Conservation (phyloP, 441 rosid genomes). For the Adansonia grandidieri region DNA sequence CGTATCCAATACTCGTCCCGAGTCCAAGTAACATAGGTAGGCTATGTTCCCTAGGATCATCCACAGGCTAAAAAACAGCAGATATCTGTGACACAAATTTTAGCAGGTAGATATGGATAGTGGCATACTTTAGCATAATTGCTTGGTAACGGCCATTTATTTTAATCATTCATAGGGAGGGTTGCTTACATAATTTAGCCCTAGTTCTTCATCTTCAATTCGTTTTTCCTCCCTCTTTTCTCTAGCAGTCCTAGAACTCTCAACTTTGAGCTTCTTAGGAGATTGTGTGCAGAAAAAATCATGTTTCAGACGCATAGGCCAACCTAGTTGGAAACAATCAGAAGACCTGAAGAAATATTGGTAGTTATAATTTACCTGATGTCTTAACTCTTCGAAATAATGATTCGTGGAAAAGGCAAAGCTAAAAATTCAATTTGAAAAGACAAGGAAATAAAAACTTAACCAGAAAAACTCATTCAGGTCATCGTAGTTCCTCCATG, state of each 20-base stretch:
- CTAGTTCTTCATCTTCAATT: slow-evolving; percentile 63
- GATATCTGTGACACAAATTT: slow-evolving; percentile 27
- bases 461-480: slow-evolving; percentile 95
- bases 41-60: slow-evolving; percentile 34
- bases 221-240: slow-evolving; percentile 47
- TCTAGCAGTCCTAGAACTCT: slow-evolving; percentile 35
- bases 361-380: slow-evolving; percentile 28
- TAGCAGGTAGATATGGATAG: neutral
- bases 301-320: slow-evolving; percentile 86
- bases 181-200: slow-evolving; percentile 49
- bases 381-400: slow-evolving; percentile 32
- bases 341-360: slow-evolving; percentile 68
- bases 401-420: slow-evolving; percentile 22
- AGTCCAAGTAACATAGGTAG: too few relatives aligned
- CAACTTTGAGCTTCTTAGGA: slow-evolving; percentile 37
- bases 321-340: slow-evolving; percentile 86
- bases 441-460: slow-evolving; percentile 26
- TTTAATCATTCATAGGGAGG: slow-evolving; percentile 20
- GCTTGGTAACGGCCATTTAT: neutral
- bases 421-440: slow-evolving; percentile 12
- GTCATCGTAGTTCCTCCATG: slow-evolving; percentile 99
- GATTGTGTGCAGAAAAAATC: slow-evolving; percentile 63
- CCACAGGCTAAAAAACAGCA: slow-evolving; percentile 43
- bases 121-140: neutral
- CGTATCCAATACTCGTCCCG: too few relatives aligned